Evolutionary conservation across 768 basidiomycete genomes (phyloP).

Genomic region (Hygrocybe coccinea): DNA sequence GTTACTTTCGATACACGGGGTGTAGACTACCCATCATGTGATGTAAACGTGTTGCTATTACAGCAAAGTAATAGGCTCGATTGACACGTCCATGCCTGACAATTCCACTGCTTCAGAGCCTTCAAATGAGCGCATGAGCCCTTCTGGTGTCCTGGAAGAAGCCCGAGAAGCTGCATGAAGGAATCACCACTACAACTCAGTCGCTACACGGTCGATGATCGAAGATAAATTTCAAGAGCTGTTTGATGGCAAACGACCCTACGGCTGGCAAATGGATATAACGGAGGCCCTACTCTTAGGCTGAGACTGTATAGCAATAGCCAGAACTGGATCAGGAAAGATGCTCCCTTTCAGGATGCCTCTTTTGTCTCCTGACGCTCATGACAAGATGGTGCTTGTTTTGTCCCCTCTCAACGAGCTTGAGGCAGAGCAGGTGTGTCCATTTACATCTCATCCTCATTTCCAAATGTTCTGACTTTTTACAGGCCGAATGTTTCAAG

Average conservation of each 20-base stretch:
- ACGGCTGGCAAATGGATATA: slow-evolving; percentile 39
- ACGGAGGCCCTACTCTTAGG: slow-evolving; percentile 32
- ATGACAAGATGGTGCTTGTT: slow-evolving; percentile 24
- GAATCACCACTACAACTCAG: slow-evolving; percentile 10
- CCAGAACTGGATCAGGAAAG: slow-evolving; percentile 36
- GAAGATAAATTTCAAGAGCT: slow-evolving; percentile 11
- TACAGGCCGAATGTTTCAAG: slow-evolving; percentile 7
- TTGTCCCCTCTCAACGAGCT: slow-evolving; percentile 37
- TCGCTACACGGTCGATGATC: slow-evolving; percentile 13
- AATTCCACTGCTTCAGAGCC: background rate
- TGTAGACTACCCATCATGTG: background rate
- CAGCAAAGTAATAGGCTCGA: background rate
- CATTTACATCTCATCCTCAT: background rate
- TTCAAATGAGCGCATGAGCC: background rate
- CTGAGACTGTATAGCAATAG: slow-evolving; percentile 23
- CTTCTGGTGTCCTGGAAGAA: background rate
- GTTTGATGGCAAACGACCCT: slow-evolving; percentile 16
- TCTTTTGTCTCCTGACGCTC: slow-evolving; percentile 14
- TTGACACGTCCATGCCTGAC: background rate
- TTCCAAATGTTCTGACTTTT: background rate
- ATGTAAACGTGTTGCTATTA: background rate
- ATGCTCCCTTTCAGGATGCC: slow-evolving; percentile 37
- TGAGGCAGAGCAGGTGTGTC: slow-evolving; percentile 32
- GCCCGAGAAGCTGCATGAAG: background rate
- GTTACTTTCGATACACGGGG: background rate